Evolutionary conservation across 208 protist genomes (phyloP).

Genomic region (Trypanosoma brucei): DNA sequence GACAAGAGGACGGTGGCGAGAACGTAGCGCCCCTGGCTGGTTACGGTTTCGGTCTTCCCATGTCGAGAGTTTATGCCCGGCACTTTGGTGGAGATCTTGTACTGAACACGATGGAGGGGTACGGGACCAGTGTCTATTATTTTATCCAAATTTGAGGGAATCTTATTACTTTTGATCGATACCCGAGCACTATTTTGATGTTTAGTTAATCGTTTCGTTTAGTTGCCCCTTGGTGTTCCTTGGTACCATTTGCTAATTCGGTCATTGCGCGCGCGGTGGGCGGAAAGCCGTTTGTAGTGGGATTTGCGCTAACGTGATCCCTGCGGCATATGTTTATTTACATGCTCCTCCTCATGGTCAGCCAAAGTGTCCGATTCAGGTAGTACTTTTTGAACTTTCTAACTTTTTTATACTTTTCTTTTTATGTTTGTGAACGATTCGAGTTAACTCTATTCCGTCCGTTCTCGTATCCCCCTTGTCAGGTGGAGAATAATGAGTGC

Average conservation of each 20-base stretch:
- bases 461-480: background rate
- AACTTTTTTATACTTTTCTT: background rate
- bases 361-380: too few species aligned
- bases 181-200: too few species aligned
- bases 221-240: too few species aligned
- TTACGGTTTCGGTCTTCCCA: constrained; percentile 93
- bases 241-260: too few species aligned
- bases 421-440: background rate
- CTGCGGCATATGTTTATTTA: too few species aligned
- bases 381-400: constrained; percentile 2
- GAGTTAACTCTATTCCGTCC: background rate
- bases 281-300: too few species aligned
- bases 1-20: constrained; percentile 10
- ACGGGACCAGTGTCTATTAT: constrained; percentile 90
- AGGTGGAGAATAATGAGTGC: too few species aligned
- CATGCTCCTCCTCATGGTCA: too few species aligned
- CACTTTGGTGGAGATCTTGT: constrained; percentile 92
- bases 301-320: too few species aligned
- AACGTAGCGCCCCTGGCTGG: constrained; percentile 77
- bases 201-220: constrained; percentile 8
- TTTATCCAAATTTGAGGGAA: constrained; percentile 65
- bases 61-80: constrained; percentile 90
- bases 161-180: constrained; percentile 9
- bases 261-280: too few species aligned
- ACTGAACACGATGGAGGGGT: constrained; percentile 92